Conservation (phyloP, 257 asterid species). For the Rubia yunnanensis region DNA sequence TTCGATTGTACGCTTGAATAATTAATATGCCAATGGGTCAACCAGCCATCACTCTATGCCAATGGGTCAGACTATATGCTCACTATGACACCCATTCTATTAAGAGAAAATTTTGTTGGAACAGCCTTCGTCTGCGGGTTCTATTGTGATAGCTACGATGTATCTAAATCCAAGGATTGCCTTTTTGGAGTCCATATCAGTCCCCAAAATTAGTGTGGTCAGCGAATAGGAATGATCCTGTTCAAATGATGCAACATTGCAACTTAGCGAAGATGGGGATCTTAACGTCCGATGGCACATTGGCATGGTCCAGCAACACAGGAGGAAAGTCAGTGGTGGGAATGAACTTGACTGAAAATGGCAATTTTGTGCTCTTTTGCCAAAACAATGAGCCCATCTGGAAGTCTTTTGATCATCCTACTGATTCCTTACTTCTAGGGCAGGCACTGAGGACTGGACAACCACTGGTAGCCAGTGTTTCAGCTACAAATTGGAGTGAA, state of each 20-base stretch:
- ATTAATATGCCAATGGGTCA: too few relatives aligned
- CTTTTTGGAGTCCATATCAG: too few relatives aligned
- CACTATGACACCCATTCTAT: too few relatives aligned
- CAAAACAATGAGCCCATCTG: conserved; percentile 9
- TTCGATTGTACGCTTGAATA: too few relatives aligned
- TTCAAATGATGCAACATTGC: conserved; percentile 9
- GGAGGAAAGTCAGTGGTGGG: conserved; percentile 8
- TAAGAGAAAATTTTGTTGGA: too few relatives aligned
- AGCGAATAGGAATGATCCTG: too few relatives aligned
- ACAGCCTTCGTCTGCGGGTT: too few relatives aligned
- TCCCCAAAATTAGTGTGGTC: too few relatives aligned
- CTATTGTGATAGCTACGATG: too few relatives aligned
- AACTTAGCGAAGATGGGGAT: conserved; percentile 2
- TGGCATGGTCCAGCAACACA: conserved; percentile 16
- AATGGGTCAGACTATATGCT: too few relatives aligned
- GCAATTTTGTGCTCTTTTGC: conserved; percentile 13
- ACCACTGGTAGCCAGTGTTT: conserved; percentile 14
- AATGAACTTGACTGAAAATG: conserved; percentile 13
- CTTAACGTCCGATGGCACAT: background rate
- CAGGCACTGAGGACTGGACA: conserved; percentile 1
- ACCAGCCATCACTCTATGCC: too few relatives aligned
- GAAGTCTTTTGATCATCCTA: conserved; percentile 17
- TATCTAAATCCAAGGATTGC: too few relatives aligned
- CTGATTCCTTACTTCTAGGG: conserved; percentile 10
- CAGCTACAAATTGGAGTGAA: conserved; percentile 5